These are phyloP conservation scores for Plantago lanceolata DNA, from an alignment of 305 asterid genomes.

Conservation along the genomic window DNA sequence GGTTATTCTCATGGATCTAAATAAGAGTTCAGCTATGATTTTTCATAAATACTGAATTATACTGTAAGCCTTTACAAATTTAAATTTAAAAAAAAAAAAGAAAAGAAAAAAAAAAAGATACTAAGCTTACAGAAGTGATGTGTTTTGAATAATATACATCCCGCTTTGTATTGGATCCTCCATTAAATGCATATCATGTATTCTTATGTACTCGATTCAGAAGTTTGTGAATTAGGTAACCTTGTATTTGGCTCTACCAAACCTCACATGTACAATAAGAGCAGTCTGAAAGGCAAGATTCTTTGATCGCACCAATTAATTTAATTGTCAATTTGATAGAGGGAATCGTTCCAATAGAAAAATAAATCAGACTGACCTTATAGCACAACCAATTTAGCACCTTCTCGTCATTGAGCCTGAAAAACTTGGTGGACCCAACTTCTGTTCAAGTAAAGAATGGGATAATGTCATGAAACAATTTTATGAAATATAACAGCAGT, in stretches of 20 bases:
- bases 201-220: too few species aligned
- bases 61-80: too few species aligned
- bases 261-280: not conserved
- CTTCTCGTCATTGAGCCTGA: conserved; percentile 83
- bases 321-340: not conserved
- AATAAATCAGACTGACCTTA: conserved; percentile 55
- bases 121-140: too few species aligned
- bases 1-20: too few species aligned
- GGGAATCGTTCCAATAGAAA: conserved; percentile 13
- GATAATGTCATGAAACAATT: not conserved
- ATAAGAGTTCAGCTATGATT: too few species aligned
- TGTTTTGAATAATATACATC: too few species aligned
- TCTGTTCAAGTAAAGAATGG: conserved; percentile 40
- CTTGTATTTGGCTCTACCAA: not conserved
- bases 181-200: too few species aligned
- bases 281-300: conserved; percentile 14
- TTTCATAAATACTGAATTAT: too few species aligned
- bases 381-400: conserved; percentile 73
- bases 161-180: too few species aligned
- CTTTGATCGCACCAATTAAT: not conserved
- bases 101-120: too few species aligned
- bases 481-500: not conserved
- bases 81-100: too few species aligned
- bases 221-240: not conserved
- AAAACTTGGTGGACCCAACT: conserved; percentile 67